Evolutionary conservation across 768 basidiomycete species (phyloP).

Genomic region (Tephrocybe rancida): DNA sequence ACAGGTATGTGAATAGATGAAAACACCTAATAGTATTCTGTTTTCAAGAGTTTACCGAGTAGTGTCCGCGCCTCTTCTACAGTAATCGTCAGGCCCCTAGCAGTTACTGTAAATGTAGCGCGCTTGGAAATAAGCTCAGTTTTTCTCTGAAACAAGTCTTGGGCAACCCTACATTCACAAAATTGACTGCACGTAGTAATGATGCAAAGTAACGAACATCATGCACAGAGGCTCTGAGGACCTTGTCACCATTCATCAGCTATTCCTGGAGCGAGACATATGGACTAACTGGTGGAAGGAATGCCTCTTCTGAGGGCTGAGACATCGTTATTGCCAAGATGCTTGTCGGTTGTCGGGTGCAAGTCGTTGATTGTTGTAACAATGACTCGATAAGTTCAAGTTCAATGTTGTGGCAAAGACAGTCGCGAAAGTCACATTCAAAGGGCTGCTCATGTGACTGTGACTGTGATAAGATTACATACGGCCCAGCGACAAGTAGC

Average conservation of each 20-base stretch:
- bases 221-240: conserved; percentile 72
- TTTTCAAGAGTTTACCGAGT: conserved; percentile 49
- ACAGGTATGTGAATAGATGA: neutral
- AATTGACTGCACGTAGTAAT: conserved; percentile 80
- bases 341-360: too few relatives aligned
- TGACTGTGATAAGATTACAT: too few relatives aligned
- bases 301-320: conserved; percentile 1
- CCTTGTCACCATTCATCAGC: conserved; percentile 23
- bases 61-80: conserved; percentile 88
- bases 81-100: conserved; percentile 70
- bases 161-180: conserved; percentile 66
- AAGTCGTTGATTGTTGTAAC: too few relatives aligned
- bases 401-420: too few relatives aligned
- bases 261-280: neutral
- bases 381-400: too few relatives aligned
- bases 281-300: conserved; percentile 5
- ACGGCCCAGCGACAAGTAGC: too few relatives aligned
- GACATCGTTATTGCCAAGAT: too few relatives aligned
- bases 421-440: too few relatives aligned
- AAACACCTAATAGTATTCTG: too few relatives aligned
- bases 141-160: neutral
- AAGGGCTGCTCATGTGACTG: too few relatives aligned
- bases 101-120: conserved; percentile 73
- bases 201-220: conserved; percentile 83
- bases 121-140: conserved; percentile 41